phyloP scores from a whole-genome alignment of 371 early-diverging fungal species.

The Mycotypha africana region DNA sequence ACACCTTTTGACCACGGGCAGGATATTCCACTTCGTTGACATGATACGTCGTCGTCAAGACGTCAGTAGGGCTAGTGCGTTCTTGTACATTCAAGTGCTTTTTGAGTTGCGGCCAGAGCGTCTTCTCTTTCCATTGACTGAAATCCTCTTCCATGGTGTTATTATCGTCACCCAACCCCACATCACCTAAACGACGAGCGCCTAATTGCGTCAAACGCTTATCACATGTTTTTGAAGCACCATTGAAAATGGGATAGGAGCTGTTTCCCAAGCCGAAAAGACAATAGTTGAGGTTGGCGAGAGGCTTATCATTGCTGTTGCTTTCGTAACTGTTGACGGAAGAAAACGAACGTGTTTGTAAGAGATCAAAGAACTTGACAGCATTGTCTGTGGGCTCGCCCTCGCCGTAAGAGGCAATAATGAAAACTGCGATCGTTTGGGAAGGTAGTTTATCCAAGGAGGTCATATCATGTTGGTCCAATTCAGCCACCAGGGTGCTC shows the following conservation, averaged over 20 bases:
- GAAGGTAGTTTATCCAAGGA: too few species aligned
- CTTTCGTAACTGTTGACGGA: too few species aligned
- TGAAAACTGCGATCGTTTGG: too few species aligned
- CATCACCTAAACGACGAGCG: conserved; percentile 65
- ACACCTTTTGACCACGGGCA: too few species aligned
- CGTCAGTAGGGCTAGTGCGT: too few species aligned
- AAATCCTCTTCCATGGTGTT: conserved; percentile 89
- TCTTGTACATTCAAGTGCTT: conserved; percentile 12
- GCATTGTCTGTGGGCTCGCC: conserved; percentile 91
- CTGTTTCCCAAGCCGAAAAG: conserved; percentile 94
- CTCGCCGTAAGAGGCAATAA: conserved; percentile 81
- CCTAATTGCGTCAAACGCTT: conserved; percentile 62
- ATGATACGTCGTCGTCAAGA: too few species aligned
- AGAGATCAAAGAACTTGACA: conserved; percentile 69
- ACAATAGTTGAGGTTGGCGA: conserved; percentile 52
- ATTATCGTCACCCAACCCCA: conserved; percentile 94
- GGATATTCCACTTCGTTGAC: too few species aligned
- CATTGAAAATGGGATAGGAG: conserved; percentile 91
- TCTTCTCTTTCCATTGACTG: conserved; percentile 79
- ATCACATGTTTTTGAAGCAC: conserved; percentile 63
- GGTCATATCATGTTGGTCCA: conserved; percentile 80
- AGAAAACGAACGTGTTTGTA: conserved; percentile 64
- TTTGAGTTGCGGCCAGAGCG: conserved; percentile 50
- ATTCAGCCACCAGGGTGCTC: conserved; percentile 64
- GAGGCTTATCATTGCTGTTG: conserved; percentile 47